Conservation (phyloP, 441 rosid genomes). For the Aleurites moluccanus region DNA sequence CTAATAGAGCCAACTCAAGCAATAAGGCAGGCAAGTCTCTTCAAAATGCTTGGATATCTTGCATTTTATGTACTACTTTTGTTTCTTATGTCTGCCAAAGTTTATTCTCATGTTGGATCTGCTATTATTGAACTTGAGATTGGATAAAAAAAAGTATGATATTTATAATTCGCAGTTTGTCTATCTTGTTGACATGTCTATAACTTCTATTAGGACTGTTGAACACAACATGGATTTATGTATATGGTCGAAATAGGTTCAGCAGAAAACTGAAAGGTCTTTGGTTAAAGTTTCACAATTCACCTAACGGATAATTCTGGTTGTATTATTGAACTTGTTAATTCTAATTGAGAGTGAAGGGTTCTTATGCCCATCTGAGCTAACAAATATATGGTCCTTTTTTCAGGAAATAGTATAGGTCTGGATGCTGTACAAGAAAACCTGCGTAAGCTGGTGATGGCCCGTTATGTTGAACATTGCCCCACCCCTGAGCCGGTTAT, state of each 20-base stretch:
- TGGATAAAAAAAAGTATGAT: neutral
- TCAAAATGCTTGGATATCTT: neutral
- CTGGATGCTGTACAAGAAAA: constrained; percentile 46
- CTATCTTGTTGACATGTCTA: neutral
- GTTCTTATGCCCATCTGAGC: neutral
- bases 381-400: neutral
- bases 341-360: neutral
- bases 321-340: neutral
- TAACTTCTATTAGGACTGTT: neutral
- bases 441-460: constrained; percentile 53
- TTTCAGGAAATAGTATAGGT: constrained; percentile 40
- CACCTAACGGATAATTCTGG: neutral
- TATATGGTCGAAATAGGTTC: no score
- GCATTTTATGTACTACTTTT: neutral
- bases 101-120: neutral
- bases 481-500: constrained; percentile 74
- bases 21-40: constrained; percentile 43
- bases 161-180: neutral
- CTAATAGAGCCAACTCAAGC: constrained; percentile 53
- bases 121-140: neutral
- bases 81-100: neutral
- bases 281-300: neutral
- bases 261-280: neutral
- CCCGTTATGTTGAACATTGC: constrained; percentile 76
- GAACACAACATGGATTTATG: neutral